A percentile compares a stretch with the other conserved stretches of the same genome.
These are phyloP conservation scores for Pholiota adiposa DNA, from an alignment of 1,284 basidiomycete species.

Conservation along the genomic window DNA sequence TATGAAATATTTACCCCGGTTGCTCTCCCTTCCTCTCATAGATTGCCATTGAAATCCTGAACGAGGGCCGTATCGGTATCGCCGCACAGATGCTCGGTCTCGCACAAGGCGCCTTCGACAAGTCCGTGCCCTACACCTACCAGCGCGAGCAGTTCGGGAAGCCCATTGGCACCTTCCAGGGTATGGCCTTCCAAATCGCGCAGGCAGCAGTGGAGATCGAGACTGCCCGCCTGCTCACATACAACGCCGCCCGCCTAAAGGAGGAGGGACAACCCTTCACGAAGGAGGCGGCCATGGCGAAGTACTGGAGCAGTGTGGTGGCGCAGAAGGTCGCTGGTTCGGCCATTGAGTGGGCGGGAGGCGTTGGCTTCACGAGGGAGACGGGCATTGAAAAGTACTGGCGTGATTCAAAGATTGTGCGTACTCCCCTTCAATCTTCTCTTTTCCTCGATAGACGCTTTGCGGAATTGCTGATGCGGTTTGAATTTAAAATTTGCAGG, in stretches of 20 bases:
- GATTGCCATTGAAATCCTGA: conserved; percentile 97
- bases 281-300: conserved; percentile 97
- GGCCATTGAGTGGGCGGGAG: conserved; percentile 98
- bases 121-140: conserved; percentile 92
- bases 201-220: conserved; percentile 90
- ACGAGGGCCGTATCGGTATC: conserved; percentile 98
- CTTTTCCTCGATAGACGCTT: not conserved
- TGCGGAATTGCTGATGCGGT: conserved; percentile 10
- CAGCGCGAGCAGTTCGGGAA: conserved; percentile 95
- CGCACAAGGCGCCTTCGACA: conserved; percentile 96
- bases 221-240: conserved; percentile 90
- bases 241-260: conserved; percentile 94
- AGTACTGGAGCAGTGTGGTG: conserved; percentile 88
- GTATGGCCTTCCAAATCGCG: conserved; percentile 95
- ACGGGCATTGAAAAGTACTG: conserved; percentile 95
- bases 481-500: conserved; percentile 43
- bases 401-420: conserved; percentile 94
- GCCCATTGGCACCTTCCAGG: conserved; percentile 91
- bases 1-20: not conserved
- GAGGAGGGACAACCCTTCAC: conserved; percentile 90
- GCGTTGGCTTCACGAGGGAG: conserved; percentile 93
- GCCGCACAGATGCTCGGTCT: conserved; percentile 97
- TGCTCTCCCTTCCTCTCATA: conserved; percentile 24
- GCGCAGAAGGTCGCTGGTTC: conserved; percentile 87
- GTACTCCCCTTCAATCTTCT: conserved; percentile 31